A percentile compares a stretch with the other conserved stretches of the same genome.
Evolutionary conservation across 768 basidiomycete species (phyloP).

Genomic region (Lyophyllum decastes): DNA sequence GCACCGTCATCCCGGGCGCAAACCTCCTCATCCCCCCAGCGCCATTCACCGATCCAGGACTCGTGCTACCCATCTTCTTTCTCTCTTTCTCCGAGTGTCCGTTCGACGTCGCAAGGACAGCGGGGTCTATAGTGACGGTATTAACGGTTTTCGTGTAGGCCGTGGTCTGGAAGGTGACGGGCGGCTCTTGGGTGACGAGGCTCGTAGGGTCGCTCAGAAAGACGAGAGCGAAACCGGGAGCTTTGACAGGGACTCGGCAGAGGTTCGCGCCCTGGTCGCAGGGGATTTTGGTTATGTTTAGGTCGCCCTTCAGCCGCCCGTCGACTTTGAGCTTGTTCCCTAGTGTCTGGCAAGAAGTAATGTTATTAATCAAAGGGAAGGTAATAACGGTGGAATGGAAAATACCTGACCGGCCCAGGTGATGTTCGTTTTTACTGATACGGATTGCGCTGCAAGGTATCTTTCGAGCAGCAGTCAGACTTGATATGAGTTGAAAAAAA

Average conservation of each 20-base stretch:
- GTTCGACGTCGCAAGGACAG: conserved; percentile 56
- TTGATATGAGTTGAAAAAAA: not conserved
- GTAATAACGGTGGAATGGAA: conserved; percentile 13
- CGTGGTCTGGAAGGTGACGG: conserved; percentile 50
- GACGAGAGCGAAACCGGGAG: conserved; percentile 76
- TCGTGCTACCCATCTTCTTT: conserved; percentile 31
- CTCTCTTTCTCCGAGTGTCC: conserved; percentile 35
- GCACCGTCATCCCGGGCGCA: not conserved
- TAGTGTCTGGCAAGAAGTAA: conserved; percentile 41
- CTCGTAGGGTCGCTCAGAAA: conserved; percentile 51
- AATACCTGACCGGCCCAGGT: conserved; percentile 79
- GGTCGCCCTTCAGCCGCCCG: conserved; percentile 60
- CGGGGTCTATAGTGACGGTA: conserved; percentile 56
- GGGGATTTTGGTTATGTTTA: conserved; percentile 19
- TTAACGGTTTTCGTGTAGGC: conserved; percentile 55
- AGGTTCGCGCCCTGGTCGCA: conserved; percentile 18
- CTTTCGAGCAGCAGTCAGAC: conserved; percentile 26
- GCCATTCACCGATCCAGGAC: conserved; percentile 25
- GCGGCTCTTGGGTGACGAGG: not conserved
- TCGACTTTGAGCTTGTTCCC: conserved; percentile 65
- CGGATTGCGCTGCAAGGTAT: conserved; percentile 57
- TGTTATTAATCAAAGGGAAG: no score
- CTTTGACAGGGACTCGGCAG: conserved; percentile 65
- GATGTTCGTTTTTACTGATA: conserved; percentile 64
- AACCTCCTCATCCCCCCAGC: conserved; percentile 7